Evolutionary conservation across 768 basidiomycete species (phyloP), one percentile per base, ranked within the genome.

Genomic region (Pulveroboletus sp.): DNA sequence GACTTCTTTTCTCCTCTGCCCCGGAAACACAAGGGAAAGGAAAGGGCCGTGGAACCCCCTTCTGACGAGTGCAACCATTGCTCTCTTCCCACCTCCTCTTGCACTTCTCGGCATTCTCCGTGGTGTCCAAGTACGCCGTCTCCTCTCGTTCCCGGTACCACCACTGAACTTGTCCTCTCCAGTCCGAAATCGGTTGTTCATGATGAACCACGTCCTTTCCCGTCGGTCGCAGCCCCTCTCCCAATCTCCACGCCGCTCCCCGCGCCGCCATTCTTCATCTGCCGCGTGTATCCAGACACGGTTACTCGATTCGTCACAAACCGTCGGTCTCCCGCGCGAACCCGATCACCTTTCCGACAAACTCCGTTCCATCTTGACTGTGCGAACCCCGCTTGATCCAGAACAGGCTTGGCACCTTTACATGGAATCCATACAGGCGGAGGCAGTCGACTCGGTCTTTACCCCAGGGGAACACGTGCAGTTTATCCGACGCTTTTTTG

Each of bases 1-100:
- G 75, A 80, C 56, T 82, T 83, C 63, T 82, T 81, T 56, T 77
- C 73, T 3, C 83, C 84, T 10, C 67, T 68, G 25, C 75, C 81
- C 9, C 70, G 76, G 48, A 71, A 69, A 45, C 67, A 61, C 43
- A 84, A 80, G 58, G 80, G 79, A 27, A 84, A 84, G 65, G 77
- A 72, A 57, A 77, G 69, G 58, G 74, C 69, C 19, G 51, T 58
- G 40, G 61, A 67, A 37, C 53, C 60, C 31, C 49, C 57, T 31
- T 53, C 62, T 41, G 39, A 61, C 41, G 64, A 66, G 27, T 68
- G 65, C 42, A 62, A 52, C 16, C 60, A 69, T 40, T 70, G 67
- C 40, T 43, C 29, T 32, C 36, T 35, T 46, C 40, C 56, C n/a
- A 74, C 72, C 53, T 75, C 78, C 70, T 73, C 75, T 45, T 79